Conservation (phyloP, 148 eudicot species). For the Rhododendron vialii region DNA sequence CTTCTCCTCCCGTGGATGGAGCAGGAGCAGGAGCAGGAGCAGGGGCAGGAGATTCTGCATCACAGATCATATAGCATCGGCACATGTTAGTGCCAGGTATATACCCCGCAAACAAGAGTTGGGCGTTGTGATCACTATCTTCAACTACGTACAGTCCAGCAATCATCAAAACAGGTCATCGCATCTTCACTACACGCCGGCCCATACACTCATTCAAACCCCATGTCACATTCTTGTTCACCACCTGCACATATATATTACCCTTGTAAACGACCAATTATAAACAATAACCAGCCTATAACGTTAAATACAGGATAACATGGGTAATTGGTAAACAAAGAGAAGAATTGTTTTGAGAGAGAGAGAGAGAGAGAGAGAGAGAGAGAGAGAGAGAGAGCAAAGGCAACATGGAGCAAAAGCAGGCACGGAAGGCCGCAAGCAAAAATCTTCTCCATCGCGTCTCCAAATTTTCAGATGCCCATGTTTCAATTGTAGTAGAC, state of each 20-base stretch:
- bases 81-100: not conserved
- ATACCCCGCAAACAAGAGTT: no score
- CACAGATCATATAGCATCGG: not conserved
- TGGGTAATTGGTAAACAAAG: no score
- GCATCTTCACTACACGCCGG: not conserved
- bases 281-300: no score
- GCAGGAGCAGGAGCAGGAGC: not conserved
- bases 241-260: not conserved
- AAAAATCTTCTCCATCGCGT: not conserved
- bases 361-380: not conserved
- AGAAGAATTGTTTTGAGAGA: not conserved
- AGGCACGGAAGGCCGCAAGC: not conserved
- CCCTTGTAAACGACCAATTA: no score
- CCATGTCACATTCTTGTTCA: not conserved
- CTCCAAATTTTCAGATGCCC: no score
- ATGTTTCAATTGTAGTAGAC: not conserved
- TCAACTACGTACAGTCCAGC: not conserved
- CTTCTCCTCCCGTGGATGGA: not conserved
- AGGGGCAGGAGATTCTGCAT: not conserved
- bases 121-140: not conserved
- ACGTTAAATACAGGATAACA: no score
- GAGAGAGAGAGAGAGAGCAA: not conserved
- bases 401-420: not conserved
- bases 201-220: not conserved
- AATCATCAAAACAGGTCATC: not conserved